Percentiles rank a stretch among this genome's conserved stretches.
phyloP scores from a whole-genome alignment of 75 land plant genomes.

The Pseudotsuga menziesii region DNA sequence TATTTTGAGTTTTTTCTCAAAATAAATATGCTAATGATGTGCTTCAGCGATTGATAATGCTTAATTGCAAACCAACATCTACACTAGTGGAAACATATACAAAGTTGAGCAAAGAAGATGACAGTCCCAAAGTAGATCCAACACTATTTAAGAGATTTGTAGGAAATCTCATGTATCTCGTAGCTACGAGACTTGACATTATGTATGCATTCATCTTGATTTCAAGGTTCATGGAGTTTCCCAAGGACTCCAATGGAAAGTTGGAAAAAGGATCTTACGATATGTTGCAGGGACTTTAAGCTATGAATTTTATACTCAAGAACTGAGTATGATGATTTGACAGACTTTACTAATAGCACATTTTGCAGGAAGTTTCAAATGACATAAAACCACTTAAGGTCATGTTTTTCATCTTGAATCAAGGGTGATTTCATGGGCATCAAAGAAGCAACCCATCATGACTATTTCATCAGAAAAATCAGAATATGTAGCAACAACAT shows the following conservation, averaged over 20 bases:
- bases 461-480: too few species aligned
- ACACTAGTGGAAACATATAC: constrained; percentile 8
- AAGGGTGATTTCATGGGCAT: too few species aligned
- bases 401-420: too few species aligned
- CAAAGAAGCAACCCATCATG: too few species aligned
- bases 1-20: too few species aligned
- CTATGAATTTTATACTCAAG: too few species aligned
- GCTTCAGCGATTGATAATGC: constrained; percentile 10
- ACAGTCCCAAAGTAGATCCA: not conserved
- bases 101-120: constrained; percentile 8
- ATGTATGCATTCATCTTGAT: not conserved
- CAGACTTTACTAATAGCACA: too few species aligned
- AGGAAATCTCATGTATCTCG: constrained; percentile 1
- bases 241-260: constrained; percentile 18
- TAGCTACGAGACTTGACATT: constrained; percentile 1
- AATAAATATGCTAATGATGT: constrained; percentile 13
- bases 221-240: not conserved
- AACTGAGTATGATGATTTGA: too few species aligned
- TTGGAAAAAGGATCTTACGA: constrained; percentile 13
- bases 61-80: not conserved
- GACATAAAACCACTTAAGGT: too few species aligned
- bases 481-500: too few species aligned
- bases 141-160: constrained; percentile 1
- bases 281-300: too few species aligned
- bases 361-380: too few species aligned